Evolutionary conservation across 805 yeast genomes (phyloP), one percentile per base, ranked within the genome.

Genomic region (Candida dajiaensis): DNA sequence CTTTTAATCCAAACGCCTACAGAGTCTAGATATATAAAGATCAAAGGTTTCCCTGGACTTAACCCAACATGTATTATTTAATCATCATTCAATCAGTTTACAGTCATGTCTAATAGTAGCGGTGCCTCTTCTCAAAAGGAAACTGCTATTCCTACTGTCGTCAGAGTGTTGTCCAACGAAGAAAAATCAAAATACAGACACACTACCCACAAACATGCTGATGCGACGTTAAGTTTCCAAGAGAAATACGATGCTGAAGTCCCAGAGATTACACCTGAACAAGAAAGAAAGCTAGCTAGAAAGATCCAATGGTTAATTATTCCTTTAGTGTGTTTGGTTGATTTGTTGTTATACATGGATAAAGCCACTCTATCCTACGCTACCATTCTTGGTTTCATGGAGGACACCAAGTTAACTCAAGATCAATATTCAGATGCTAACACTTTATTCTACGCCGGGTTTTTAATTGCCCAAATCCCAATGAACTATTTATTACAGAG

Each of bases 381-480:
- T 15, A 64, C 78, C 1, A 66, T 76, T 42, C 65, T 76, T 42
- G 81, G 73, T 2, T 59, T 78, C 25, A 74, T 68, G 61, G 69
- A 64, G 8, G 78, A 73, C 47, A 73, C 77, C 2, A 69, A 70
- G 3, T 56, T 78, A 23, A 61, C 63, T 22, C 73, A 72, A 52
- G 54, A 67, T 43, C 65, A 65, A 43, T 77, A 74, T 57, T 72
- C 73, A 51, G 73, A 74, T 47, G 65, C 74, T n/a, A 75, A 76
- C 50, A 74, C 81, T 3, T 50, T 77, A 18, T 77, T 77, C 52
- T 77, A 77, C 53, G 77, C 70, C 22, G 83, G 81, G 6, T 76
- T 66, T 51, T 58, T 71, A 8, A 60, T 72, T 21, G 81, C 79
- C 4, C 79, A 76, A 51, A 16, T 64, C 5, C 64, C 72, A n/a